Percentiles rank a stretch among this genome's conserved stretches.
Conservation (phyloP, 2,329 filamentous ascomycete species). For the Fusarium hainanense region DNA sequence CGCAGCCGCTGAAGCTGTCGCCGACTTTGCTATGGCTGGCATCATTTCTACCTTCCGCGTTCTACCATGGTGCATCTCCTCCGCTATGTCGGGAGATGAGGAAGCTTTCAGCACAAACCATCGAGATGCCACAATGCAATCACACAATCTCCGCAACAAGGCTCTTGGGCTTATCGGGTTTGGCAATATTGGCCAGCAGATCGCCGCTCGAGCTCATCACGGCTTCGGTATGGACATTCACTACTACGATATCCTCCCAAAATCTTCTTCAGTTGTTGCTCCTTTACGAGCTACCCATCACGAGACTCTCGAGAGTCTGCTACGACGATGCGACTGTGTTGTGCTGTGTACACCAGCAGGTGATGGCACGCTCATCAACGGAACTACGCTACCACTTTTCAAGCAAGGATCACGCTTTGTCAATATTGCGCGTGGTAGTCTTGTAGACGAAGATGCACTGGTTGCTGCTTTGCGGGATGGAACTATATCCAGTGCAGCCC, state of each 20-base stretch:
- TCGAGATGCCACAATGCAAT: conserved; percentile 65
- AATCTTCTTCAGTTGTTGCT: conserved; percentile 56
- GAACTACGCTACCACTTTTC: conserved; percentile 60
- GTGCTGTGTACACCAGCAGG: conserved; percentile 69
- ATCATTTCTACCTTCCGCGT: conserved; percentile 77
- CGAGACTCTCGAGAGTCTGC: conserved; percentile 61
- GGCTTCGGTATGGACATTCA: conserved; percentile 75
- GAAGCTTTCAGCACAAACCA: conserved; percentile 68
- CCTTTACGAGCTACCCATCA: conserved; percentile 62
- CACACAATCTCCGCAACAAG: conserved; percentile 71
- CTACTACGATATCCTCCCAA: conserved; percentile 69
- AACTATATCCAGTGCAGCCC: conserved; percentile 62
- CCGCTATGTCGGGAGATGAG: conserved; percentile 58
- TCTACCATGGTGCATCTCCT: conserved; percentile 71
- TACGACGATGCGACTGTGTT: conserved; percentile 67
- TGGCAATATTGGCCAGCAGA: conserved; percentile 71
- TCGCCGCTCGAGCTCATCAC: conserved; percentile 63
- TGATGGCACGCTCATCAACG: conserved; percentile 59
- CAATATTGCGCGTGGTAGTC: conserved; percentile 72
- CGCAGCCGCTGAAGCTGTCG: conserved; percentile 77
- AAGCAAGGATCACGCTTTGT: conserved; percentile 68
- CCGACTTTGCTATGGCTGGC: conserved; percentile 76
- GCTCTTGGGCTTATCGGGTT: conserved; percentile 75
- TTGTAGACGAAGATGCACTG: conserved; percentile 74
- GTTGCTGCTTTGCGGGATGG: conserved; percentile 67